phyloP scores from a whole-genome alignment of 345 rosid genomes.

The Eucalyptus rudis region DNA sequence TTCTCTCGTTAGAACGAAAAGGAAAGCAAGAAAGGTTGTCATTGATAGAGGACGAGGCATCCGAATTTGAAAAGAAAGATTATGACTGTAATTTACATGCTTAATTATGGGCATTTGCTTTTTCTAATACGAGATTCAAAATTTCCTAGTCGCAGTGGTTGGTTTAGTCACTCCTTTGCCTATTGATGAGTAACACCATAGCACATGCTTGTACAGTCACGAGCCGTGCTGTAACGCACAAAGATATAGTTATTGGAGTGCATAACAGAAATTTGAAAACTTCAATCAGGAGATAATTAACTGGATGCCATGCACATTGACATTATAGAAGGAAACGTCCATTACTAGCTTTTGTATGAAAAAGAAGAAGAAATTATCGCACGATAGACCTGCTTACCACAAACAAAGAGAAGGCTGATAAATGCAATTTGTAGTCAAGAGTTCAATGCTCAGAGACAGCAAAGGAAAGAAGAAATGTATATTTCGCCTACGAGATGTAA shows the following conservation, averaged over 20 bases:
- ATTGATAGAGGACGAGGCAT: background rate
- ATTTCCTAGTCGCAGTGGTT: background rate
- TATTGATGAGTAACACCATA: background rate
- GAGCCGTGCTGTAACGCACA: background rate
- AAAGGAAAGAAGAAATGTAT: background rate
- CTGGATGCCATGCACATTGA: no score
- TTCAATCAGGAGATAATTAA: no score
- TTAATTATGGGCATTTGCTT: background rate
- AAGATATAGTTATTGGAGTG: background rate
- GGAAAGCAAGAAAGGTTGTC: background rate
- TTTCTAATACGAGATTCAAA: background rate
- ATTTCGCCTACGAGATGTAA: background rate
- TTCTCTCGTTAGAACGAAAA: background rate
- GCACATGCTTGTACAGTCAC: background rate
- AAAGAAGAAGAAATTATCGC: background rate
- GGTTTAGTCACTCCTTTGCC: background rate
- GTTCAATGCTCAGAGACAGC: background rate
- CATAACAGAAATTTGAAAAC: background rate
- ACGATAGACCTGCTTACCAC: background rate
- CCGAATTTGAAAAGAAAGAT: background rate
- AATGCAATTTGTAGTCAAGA: fast-evolving
- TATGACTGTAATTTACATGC: background rate
- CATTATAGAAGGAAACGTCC: no score
- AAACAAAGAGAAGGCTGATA: background rate
- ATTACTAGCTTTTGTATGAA: background rate